Evolutionary conservation across 108 stramenopile genomes (phyloP).

Genomic region (Cyclotella choctawhatcheeana): DNA sequence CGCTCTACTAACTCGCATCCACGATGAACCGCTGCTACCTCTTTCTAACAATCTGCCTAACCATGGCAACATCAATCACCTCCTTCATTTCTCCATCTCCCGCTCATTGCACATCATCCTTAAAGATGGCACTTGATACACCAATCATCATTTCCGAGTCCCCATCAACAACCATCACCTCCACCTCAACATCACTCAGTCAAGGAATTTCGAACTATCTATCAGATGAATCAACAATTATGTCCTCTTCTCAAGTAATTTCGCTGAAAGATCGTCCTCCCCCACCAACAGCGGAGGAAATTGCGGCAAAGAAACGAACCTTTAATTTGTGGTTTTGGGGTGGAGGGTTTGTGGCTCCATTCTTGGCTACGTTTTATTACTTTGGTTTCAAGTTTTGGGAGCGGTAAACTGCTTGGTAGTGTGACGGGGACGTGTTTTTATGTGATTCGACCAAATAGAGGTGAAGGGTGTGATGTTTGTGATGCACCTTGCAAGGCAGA

Average conservation of each 20-base stretch:
- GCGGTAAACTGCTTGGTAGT: conserved; percentile 43
- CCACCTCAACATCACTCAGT: conserved; percentile 13
- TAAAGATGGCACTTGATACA: not conserved
- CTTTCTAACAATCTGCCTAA: not conserved
- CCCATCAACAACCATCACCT: no score
- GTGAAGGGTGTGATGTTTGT: not conserved
- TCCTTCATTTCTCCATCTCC: not conserved
- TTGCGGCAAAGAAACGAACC: conserved; percentile 82
- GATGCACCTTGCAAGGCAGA: no score
- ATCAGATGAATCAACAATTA: conserved; percentile 26
- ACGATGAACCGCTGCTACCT: conserved; percentile 11
- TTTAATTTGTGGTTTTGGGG: conserved; percentile 88
- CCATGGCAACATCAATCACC: conserved; percentile 1
- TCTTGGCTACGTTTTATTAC: conserved; percentile 84
- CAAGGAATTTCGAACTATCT: conserved; percentile 16
- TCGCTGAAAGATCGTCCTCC: conserved; percentile 77
- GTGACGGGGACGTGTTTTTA: not conserved
- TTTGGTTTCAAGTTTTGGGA: conserved; percentile 90
- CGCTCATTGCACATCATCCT: not conserved
- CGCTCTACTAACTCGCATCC: no score
- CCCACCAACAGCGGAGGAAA: conserved; percentile 81
- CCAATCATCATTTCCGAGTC: not conserved
- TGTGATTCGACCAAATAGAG: not conserved
- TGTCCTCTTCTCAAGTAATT: conserved; percentile 46
- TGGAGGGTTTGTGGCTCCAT: conserved; percentile 89